Percentiles rank a stretch among this genome's conserved stretches.
Conservation (phyloP, 768 basidiomycete species). For the Suillus hirtellus region DNA sequence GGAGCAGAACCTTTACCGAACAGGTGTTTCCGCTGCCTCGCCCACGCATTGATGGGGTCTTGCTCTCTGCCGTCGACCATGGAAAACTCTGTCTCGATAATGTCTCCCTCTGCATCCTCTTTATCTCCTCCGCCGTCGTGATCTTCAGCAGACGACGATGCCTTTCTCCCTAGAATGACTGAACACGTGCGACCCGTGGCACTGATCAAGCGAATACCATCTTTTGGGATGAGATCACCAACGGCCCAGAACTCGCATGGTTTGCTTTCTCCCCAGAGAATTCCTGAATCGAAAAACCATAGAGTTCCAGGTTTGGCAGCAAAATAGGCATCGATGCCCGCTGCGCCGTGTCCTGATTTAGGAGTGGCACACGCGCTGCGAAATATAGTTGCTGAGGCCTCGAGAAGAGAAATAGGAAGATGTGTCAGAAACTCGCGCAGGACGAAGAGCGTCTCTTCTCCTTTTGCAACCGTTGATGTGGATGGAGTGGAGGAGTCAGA, state of each 20-base stretch:
- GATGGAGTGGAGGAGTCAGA: conserved; percentile 28
- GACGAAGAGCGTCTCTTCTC: conserved; percentile 48
- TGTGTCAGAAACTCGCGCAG: conserved; percentile 54
- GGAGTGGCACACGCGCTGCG: conserved; percentile 48
- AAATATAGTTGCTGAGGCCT: conserved; percentile 54
- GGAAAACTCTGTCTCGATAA: conserved; percentile 64
- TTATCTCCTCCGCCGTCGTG: conserved; percentile 23
- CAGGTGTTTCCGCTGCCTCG: conserved; percentile 51
- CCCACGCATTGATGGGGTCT: conserved; percentile 66
- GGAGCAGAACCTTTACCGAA: conserved; percentile 45
- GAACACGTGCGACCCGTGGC: conserved; percentile 70
- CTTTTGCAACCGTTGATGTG: conserved; percentile 43
- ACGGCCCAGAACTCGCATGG: conserved; percentile 78
- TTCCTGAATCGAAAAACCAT: conserved; percentile 68
- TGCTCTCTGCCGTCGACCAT: conserved; percentile 74
- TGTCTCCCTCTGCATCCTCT: conserved; percentile 44
- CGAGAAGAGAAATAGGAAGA: conserved; percentile 44
- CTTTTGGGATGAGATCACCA: conserved; percentile 53
- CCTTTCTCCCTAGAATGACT: conserved; percentile 50
- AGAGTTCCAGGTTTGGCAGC: conserved; percentile 71
- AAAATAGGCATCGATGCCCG: conserved; percentile 69
- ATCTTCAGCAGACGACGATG: not conserved
- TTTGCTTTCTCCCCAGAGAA: conserved; percentile 75
- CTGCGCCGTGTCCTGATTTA: conserved; percentile 43
- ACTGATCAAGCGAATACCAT: conserved; percentile 55